Conservation (phyloP, 306 rosid species). For the Vigna nakashimae region DNA sequence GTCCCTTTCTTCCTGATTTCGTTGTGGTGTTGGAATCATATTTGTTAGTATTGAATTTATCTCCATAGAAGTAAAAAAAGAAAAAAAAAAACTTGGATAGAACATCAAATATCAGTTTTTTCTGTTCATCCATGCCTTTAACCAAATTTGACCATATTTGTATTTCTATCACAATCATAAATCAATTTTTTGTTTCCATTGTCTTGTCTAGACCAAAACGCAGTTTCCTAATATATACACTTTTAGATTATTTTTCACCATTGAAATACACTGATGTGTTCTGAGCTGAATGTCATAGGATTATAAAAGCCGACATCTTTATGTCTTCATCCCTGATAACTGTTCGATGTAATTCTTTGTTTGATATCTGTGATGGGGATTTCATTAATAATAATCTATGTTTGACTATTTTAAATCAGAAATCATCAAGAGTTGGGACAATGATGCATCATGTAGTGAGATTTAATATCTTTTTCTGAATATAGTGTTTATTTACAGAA, state of each 20-base stretch:
- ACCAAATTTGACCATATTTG: conserved; percentile 24
- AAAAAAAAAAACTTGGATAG: background rate
- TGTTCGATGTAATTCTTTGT: background rate
- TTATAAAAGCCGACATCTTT: background rate
- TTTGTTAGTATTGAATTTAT: background rate
- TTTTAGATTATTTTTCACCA: background rate
- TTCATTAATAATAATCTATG: background rate
- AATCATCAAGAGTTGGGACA: background rate
- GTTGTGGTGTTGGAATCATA: conserved; percentile 19
- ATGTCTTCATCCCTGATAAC: background rate
- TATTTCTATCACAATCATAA: conserved; percentile 21
- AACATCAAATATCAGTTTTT: conserved; percentile 17
- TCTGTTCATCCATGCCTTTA: background rate
- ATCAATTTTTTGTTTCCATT: conserved; percentile 11
- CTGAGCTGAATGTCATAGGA: background rate
- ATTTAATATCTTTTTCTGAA: background rate
- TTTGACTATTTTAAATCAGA: background rate
- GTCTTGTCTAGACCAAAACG: background rate
- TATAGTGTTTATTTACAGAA: background rate
- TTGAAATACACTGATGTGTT: background rate
- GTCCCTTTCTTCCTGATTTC: conserved; percentile 32
- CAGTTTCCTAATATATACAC: background rate
- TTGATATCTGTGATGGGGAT: background rate
- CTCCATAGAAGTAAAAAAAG: background rate
- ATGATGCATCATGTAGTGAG: background rate